phyloP scores from a whole-genome alignment of 2,329 filamentous ascomycete genomes.

The Ceratocystis colombiana region DNA sequence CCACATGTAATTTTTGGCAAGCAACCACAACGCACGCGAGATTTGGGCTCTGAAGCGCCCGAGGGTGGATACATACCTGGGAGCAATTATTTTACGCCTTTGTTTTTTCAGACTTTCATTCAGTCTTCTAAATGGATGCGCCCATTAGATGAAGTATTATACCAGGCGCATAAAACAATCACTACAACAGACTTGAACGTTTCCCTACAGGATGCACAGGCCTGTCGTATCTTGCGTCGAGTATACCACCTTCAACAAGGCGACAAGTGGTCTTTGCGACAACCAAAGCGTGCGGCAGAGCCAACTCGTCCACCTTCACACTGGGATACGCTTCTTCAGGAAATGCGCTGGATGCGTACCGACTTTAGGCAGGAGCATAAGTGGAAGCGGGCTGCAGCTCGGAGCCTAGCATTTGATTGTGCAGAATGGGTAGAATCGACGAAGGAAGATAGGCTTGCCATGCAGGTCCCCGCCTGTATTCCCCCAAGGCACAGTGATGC shows the following conservation, averaged over 20 bases:
- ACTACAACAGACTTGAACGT: constrained; percentile 77
- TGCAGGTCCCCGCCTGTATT: constrained; percentile 56
- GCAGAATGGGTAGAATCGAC: constrained; percentile 66
- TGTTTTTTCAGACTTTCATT: constrained; percentile 50
- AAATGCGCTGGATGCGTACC: constrained; percentile 97
- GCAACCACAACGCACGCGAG: constrained; percentile 42
- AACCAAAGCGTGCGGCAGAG: constrained; percentile 75
- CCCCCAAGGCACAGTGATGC: constrained; percentile 31
- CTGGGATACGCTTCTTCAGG: constrained; percentile 75
- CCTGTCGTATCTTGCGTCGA: constrained; percentile 72
- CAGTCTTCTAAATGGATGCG: constrained; percentile 50
- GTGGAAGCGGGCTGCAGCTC: constrained; percentile 77
- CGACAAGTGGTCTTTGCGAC: constrained; percentile 85
- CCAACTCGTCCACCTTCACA: constrained; percentile 67
- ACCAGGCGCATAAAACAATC: constrained; percentile 78
- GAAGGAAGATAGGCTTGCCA: constrained; percentile 49
- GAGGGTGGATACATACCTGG: constrained; percentile 39
- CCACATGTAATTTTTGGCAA: constrained; percentile 57
- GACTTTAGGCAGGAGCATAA: constrained; percentile 91
- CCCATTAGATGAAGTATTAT: constrained; percentile 59
- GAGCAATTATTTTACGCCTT: constrained; percentile 55
- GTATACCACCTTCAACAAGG: constrained; percentile 86
- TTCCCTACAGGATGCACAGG: constrained; percentile 74
- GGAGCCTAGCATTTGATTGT: constrained; percentile 71
- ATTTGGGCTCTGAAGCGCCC: constrained; percentile 35